Evolutionary conservation across 164 flowering plant species (phyloP), one percentile per base, ranked within the genome.

Genomic region (Echeveria elegans): DNA sequence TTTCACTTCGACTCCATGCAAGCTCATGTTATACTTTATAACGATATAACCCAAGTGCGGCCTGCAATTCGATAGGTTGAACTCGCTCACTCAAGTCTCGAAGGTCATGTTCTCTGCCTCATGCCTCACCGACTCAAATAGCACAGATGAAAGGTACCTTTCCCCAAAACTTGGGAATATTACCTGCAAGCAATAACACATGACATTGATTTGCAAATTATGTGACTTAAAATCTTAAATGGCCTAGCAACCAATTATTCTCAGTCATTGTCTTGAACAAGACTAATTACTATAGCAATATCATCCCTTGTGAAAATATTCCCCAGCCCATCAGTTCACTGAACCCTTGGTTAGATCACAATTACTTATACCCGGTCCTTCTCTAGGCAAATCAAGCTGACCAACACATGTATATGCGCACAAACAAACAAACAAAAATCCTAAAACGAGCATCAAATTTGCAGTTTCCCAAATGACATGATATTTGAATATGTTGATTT

Each of bases 91-190:
- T 56, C 61, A 56, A 11, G 32, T 56, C 61, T 56, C 61, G 18
- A 56, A 56, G 61, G 61, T 56, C 61, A 56, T 56, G 31, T 56
- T 56, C 59, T 53, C 59, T 53, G 59, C 59, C 59, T 53, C 59
- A 53, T 53, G 59, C 59, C 59, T 53, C 59, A 56, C 61, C 2
- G 61, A 56, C 61, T 56, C 61, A 28, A 56, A 56, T 18, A 56
- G 18, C 61, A 56, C 61, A 12, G 61, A 56, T 14, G 61, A 56
- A 31, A 56, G 28, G 32, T 56, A 56, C 32, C 61, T 56, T 23
- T 56, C 61, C 4, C 61, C 61, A 29, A 56, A 56, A 9, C 61
- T 56, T 28, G 61, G 61, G 19, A 56, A 56, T 56, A 56, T 26
- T 12, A 56, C 61, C 61, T 56, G 61, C 61, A 56, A 0, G 61